Base-by-base conservation (phyloP, 2,329 filamentous ascomycete species). In the Fusarium staphyleae region DNA sequence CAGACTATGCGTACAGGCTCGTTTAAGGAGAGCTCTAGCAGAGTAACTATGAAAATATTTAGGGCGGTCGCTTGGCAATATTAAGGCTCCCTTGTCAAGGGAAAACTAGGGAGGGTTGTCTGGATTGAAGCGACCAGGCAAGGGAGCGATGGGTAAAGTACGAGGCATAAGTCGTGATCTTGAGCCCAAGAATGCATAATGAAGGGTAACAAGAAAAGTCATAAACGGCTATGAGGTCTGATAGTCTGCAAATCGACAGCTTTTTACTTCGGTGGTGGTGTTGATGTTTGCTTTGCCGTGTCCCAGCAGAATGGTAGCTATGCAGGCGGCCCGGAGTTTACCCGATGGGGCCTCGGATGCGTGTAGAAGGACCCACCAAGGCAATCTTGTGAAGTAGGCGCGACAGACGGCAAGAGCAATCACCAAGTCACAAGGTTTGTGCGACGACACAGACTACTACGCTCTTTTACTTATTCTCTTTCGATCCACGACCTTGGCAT, bases 371-470 rank as follows among this genome's bases (percentile, higher is more conserved):
- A 61, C 54, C 63, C 60, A 66, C 62, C 45, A 41, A 47, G 19
- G 68, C 59, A 67, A 70, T 60, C 62, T 68, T 55, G 52, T 64
- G 63, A 66, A 55, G 60, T 52, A 62, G 55, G 47, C 56, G 56
- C 51, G 60, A 53, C 56, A 33, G 26, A 66, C 51, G 53, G 62
- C 55, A 30, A 61, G 47, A 52, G 46, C 37, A 57, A 39, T 55
- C 45, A 57, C 53, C 41, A 65, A 47, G 41, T 61, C 53, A 66
- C 53, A 45, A 54, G 50, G 54, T 44, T 42, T 48, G 47, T 52
- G 51, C 49, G 16, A 62, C 39, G 29, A 34, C 52, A 24, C 44
- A 63, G 39, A 55, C 54, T 55, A 49, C 19, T 36, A 63, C 65
- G 48, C 56, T 60, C 60, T 13, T 48, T 43, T 35, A 12, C 11